Evolutionary conservation across 2,329 filamentous ascomycete genomes (phyloP).

Genomic region (Aureobasidium uvarum): DNA sequence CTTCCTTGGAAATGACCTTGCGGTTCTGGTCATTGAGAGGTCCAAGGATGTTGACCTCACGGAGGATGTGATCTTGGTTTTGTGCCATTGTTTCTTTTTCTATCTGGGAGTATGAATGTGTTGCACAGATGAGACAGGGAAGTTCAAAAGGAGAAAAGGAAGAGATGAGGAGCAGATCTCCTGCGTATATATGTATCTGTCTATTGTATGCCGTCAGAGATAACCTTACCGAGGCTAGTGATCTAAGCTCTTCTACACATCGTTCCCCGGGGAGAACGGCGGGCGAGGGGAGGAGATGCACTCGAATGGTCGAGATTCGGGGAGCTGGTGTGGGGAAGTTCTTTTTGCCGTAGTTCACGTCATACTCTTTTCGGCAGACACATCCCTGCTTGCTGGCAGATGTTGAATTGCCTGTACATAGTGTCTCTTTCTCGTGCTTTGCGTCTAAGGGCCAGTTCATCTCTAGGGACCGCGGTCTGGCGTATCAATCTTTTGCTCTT

Average conservation of each 20-base stretch:
- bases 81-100: constrained; percentile 29
- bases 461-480: neutral
- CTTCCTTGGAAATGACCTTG: constrained; percentile 90
- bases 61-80: constrained; percentile 66
- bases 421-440: neutral
- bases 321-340: constrained; percentile 16
- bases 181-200: constrained; percentile 24
- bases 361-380: constrained; percentile 5
- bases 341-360: constrained; percentile 19
- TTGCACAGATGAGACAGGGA: neutral
- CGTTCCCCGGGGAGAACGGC: constrained; percentile 19
- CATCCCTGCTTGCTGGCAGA: neutral
- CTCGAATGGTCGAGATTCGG: neutral
- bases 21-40: constrained; percentile 71
- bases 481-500: neutral
- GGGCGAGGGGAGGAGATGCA: constrained; percentile 18
- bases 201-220: constrained; percentile 14
- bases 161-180: constrained; percentile 12
- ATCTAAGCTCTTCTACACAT: constrained; percentile 12
- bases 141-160: constrained; percentile 10
- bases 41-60: constrained; percentile 85
- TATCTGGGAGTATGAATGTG: neutral
- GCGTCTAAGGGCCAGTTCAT: neutral
- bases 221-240: constrained; percentile 25
- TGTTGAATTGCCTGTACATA: neutral